phyloP scores from a whole-genome alignment of 768 basidiomycete species.

The Mycena rosella region DNA sequence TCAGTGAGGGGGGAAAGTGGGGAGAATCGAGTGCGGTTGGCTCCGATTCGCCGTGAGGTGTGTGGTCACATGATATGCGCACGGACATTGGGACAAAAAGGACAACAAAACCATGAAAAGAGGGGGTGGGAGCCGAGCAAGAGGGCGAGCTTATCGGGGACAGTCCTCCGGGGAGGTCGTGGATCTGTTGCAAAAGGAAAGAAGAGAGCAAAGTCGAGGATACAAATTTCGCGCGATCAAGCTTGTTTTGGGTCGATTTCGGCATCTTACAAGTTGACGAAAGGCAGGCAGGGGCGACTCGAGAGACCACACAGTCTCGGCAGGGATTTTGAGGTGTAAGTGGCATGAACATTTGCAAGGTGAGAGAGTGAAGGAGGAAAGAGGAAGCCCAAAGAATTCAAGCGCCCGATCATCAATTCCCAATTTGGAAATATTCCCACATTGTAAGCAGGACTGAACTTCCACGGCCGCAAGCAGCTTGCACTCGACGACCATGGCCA shows the following conservation, averaged over 20 bases:
- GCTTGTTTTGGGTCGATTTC: conserved; percentile 7
- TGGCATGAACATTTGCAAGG: not conserved
- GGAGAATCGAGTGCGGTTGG: conserved; percentile 27
- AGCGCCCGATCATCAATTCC: no score
- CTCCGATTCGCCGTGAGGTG: conserved; percentile 7
- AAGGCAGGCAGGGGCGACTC: not conserved
- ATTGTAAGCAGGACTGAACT: no score
- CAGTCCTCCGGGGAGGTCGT: not conserved
- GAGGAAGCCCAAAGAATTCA: not conserved
- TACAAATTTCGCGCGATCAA: not conserved
- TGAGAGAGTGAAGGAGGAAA: not conserved
- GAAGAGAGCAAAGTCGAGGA: not conserved
- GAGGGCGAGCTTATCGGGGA: not conserved
- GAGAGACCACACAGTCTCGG: not conserved
- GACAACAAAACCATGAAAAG: not conserved
- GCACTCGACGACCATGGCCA: not conserved
- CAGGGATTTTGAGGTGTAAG: not conserved
- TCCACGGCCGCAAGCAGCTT: not conserved
- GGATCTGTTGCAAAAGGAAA: not conserved
- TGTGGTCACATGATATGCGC: conserved; percentile 27
- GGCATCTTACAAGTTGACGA: not conserved
- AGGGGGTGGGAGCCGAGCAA: not conserved
- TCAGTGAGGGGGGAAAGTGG: conserved; percentile 39
- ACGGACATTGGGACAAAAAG: conserved; percentile 14
- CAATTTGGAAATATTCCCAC: no score